A percentile compares a stretch with the other conserved stretches of the same genome.
Evolutionary conservation across 1,284 basidiomycete genomes (phyloP).

Genomic region (Pyrrhoderma noxium): DNA sequence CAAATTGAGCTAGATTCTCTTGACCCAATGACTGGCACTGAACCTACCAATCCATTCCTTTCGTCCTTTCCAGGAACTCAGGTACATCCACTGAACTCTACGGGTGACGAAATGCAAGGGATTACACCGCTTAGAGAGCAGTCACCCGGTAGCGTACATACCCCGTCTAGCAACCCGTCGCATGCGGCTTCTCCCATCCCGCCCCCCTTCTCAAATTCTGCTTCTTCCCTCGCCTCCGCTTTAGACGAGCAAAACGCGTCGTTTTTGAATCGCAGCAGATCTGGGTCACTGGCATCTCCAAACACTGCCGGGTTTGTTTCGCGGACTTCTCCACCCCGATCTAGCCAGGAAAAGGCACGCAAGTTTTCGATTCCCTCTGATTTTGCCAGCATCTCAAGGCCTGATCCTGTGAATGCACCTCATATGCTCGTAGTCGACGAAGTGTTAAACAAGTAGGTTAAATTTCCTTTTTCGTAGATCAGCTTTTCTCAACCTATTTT

Average conservation of each 20-base stretch:
- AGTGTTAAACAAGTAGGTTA: slow-evolving; percentile 33
- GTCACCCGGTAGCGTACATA: slow-evolving; percentile 11
- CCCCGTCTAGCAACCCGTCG: slow-evolving; percentile 17
- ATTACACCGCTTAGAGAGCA: slow-evolving; percentile 12
- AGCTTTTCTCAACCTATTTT: slow-evolving; percentile 3
- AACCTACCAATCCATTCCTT: slow-evolving; percentile 1
- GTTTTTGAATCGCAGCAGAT: slow-evolving; percentile 29
- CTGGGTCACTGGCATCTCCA: slow-evolving; percentile 32
- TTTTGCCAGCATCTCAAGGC: slow-evolving; percentile 20
- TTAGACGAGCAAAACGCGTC: slow-evolving; percentile 28
- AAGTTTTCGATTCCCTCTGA: slow-evolving; percentile 25
- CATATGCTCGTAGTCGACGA: slow-evolving; percentile 34
- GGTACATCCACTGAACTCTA: slow-evolving; percentile 2
- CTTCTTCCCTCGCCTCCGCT: slow-evolving; percentile 42
- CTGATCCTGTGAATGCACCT: slow-evolving; percentile 23
- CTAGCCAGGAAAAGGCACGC: slow-evolving; percentile 25
- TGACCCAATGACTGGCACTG: slow-evolving; percentile 2
- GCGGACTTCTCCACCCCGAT: slow-evolving; percentile 27
- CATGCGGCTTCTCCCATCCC: slow-evolving; percentile 17
- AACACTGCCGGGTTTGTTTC: slow-evolving; percentile 27
- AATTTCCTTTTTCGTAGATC: slow-evolving; percentile 16
- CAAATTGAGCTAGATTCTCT: slow-evolving; percentile 13
- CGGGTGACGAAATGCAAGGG: slow-evolving; percentile 19
- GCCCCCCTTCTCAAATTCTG: slow-evolving; percentile 17
- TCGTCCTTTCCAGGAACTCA: slow-evolving; percentile 3